Evolutionary conservation across 2,329 filamentous ascomycete genomes (phyloP).

Genomic region (Aschersonia sp.): DNA sequence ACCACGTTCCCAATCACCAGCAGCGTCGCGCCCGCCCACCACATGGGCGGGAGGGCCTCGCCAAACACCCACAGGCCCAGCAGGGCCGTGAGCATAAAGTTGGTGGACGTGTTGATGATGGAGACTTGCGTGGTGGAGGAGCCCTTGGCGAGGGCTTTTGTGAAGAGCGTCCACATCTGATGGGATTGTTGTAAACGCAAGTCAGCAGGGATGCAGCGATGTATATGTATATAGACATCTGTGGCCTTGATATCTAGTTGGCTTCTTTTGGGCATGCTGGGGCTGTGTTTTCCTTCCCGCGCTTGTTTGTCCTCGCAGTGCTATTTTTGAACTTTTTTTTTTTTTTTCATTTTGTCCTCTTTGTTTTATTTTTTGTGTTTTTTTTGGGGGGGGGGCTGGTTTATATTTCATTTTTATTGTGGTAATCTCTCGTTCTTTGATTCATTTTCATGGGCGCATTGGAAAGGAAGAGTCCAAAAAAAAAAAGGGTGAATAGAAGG

Average conservation of each 20-base stretch:
- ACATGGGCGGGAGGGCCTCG: conserved; percentile 55
- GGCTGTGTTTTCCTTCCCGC: no score
- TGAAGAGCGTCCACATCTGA: conserved; percentile 74
- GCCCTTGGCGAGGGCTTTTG: conserved; percentile 57
- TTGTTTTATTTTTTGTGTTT: no score
- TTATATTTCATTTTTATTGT: no score
- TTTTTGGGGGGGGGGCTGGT: no score
- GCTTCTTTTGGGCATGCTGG: background rate
- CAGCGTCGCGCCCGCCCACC: conserved; percentile 61
- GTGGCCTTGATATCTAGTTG: no score
- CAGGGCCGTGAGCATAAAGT: conserved; percentile 66
- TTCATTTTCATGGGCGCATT: no score
- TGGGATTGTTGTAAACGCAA: background rate
- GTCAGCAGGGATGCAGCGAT: conserved; percentile 1
- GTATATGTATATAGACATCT: no score
- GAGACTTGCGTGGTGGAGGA: conserved; percentile 66
- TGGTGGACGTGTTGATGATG: conserved; percentile 69
- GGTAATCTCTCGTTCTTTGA: no score
- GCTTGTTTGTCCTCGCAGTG: no score
- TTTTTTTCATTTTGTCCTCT: no score
- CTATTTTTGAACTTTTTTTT: no score
- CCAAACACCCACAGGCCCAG: conserved; percentile 57
- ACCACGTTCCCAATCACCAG: conserved; percentile 67
- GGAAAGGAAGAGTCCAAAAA: no score
- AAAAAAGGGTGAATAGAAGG: background rate